Conservation (phyloP, 139 green algal genomes). For the Zygnema cylindricum region DNA sequence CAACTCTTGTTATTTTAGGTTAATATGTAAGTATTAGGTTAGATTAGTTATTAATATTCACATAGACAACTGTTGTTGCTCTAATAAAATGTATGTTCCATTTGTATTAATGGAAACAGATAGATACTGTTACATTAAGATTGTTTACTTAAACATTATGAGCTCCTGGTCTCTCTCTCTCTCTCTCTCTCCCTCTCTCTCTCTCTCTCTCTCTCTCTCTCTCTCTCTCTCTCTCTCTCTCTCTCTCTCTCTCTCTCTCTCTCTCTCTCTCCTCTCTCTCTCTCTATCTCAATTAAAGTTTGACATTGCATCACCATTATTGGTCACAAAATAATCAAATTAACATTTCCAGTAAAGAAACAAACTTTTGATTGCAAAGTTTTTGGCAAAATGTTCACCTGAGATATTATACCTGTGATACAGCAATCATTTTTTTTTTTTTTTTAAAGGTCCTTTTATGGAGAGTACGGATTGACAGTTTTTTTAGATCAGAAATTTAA, state of each 20-base stretch:
- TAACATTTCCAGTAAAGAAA: slow-evolving; percentile 18
- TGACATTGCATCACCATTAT: slow-evolving; percentile 14
- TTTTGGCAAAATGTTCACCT: background rate
- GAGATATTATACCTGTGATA: background rate
- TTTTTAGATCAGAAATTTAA: no score
- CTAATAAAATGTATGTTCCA: no score
- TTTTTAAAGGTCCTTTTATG: no score
- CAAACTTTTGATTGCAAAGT: background rate
- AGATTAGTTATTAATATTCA: no score
- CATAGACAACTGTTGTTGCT: no score
- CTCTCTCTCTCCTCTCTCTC: background rate
- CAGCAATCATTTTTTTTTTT: slow-evolving; percentile 3
- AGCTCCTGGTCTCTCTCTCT: no score
- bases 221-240: no score
- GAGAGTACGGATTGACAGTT: no score
- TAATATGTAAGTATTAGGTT: no score
- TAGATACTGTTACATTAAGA: background rate
- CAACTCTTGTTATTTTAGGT: no score
- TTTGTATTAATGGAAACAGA: slow-evolving; percentile 3
- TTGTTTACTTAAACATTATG: background rate
- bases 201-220: no score
- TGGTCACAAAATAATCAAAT: background rate
- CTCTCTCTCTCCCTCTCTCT: background rate
- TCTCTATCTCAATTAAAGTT: slow-evolving; percentile 8
- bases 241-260: no score